Conservation (phyloP, 768 basidiomycete genomes). For the Pleurotus ostreatus region DNA sequence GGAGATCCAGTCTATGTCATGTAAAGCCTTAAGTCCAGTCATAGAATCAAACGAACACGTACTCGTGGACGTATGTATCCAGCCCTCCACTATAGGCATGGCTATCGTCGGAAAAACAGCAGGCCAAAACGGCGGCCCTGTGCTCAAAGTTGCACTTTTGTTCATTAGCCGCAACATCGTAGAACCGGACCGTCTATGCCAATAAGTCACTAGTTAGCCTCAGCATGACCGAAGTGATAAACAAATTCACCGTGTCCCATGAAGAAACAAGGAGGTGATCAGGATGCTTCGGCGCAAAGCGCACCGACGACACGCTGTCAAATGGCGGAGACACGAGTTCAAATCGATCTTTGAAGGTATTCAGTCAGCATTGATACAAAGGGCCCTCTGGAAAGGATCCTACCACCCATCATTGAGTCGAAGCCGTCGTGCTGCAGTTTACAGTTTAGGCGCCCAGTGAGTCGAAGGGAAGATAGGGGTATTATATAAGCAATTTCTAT, state of each 20-base stretch:
- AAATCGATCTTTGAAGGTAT: slow-evolving; percentile 8
- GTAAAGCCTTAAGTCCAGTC: no score
- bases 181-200: slow-evolving; percentile 32
- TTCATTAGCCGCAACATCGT: slow-evolving; percentile 62
- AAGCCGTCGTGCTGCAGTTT: no score
- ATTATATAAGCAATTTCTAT: no score
- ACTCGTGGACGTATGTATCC: slow-evolving; percentile 13
- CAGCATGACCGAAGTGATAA: slow-evolving; percentile 7
- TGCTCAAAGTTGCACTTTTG: slow-evolving; percentile 83
- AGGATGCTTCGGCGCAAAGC: slow-evolving; percentile 78
- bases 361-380: background rate
- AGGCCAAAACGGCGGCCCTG: slow-evolving; percentile 83
- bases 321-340: slow-evolving; percentile 65
- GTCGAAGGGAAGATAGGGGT: no score
- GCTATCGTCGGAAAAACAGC: slow-evolving; percentile 63
- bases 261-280: slow-evolving; percentile 78
- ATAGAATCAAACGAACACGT: background rate
- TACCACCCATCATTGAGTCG: background rate
- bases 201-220: slow-evolving; percentile 3
- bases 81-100: slow-evolving; percentile 32
- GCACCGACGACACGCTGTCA: slow-evolving; percentile 78
- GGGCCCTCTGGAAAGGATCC: background rate
- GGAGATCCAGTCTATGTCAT: slow-evolving; percentile 64
- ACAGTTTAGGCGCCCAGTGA: no score
- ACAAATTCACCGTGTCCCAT: slow-evolving; percentile 72